Conservation (phyloP, 1,284 basidiomycete species). For the Rhodotorula sp. region DNA sequence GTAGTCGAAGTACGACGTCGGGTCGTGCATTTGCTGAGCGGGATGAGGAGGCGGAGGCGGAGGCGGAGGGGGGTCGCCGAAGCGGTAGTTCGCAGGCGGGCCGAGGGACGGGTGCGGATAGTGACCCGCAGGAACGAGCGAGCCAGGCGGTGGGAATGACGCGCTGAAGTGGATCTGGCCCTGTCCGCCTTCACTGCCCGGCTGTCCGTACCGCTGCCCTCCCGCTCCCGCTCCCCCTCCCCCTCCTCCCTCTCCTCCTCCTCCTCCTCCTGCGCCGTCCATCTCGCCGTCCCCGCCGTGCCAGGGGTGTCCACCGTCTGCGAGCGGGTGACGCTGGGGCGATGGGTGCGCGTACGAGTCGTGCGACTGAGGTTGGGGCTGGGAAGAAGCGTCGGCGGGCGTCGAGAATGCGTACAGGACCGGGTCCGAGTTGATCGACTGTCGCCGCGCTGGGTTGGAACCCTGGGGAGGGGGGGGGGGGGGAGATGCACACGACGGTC, state of each 20-base stretch:
- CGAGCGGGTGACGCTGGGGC: too few relatives aligned
- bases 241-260: too few relatives aligned
- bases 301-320: too few relatives aligned
- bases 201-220: too few relatives aligned
- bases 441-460: constrained; percentile 20
- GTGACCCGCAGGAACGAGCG: too few relatives aligned
- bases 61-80: constrained; percentile 21
- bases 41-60: background rate
- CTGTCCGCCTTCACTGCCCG: too few relatives aligned
- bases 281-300: too few relatives aligned
- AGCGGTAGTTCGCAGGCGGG: constrained; percentile 22
- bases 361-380: background rate
- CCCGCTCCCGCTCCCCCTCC: too few relatives aligned
- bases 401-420: constrained; percentile 35
- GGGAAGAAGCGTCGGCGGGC: background rate
- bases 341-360: background rate
- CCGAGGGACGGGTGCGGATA: too few relatives aligned
- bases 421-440: constrained; percentile 37
- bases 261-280: too few relatives aligned
- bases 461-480: too few relatives aligned
- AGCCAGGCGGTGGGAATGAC: background rate
- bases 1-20: constrained; percentile 26
- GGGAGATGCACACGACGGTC: background rate
- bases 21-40: background rate
- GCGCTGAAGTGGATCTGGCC: background rate